These are phyloP conservation scores for Fusarium sterilihyphosum DNA, from an alignment of 2,329 filamentous ascomycete genomes.

Conservation along the genomic window DNA sequence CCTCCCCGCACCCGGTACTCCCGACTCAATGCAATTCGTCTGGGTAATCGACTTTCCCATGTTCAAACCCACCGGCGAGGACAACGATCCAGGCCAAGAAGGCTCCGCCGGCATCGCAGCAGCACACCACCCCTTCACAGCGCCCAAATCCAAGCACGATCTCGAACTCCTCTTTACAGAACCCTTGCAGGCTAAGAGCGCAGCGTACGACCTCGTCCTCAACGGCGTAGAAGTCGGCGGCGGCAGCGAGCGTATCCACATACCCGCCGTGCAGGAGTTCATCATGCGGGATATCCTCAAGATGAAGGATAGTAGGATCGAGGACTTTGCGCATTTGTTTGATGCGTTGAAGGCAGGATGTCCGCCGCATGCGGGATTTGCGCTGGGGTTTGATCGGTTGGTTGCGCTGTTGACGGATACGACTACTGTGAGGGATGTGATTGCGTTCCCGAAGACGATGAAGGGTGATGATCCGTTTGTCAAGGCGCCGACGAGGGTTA, in stretches of 20 bases:
- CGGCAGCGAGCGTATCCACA: constrained; percentile 91
- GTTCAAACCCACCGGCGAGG: constrained; percentile 77
- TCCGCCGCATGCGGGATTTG: constrained; percentile 93
- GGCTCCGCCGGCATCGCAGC: constrained; percentile 82
- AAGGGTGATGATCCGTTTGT: constrained; percentile 89
- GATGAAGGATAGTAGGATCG: constrained; percentile 77
- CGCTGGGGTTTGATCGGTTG: constrained; percentile 89
- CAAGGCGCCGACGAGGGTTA: constrained; percentile 77
- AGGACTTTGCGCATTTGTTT: constrained; percentile 86
- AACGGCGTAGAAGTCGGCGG: constrained; percentile 96
- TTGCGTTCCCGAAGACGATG: constrained; percentile 95
- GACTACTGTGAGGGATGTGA: constrained; percentile 87
- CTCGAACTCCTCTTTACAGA: constrained; percentile 77
- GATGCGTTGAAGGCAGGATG: constrained; percentile 85
- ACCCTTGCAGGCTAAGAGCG: constrained; percentile 78
- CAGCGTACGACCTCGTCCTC: constrained; percentile 95
- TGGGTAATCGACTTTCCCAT: constrained; percentile 95
- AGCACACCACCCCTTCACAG: constrained; percentile 96
- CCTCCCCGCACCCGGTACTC: not conserved
- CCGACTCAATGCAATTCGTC: constrained; percentile 69
- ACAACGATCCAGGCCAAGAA: constrained; percentile 78
- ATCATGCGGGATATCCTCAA: constrained; percentile 85
- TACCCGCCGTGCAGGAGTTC: constrained; percentile 82
- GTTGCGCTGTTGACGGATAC: constrained; percentile 81
- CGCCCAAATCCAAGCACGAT: constrained; percentile 77